These are phyloP conservation scores for Aphanocladium album DNA, from an alignment of 2,329 filamentous ascomycete genomes.

Conservation along the genomic window DNA sequence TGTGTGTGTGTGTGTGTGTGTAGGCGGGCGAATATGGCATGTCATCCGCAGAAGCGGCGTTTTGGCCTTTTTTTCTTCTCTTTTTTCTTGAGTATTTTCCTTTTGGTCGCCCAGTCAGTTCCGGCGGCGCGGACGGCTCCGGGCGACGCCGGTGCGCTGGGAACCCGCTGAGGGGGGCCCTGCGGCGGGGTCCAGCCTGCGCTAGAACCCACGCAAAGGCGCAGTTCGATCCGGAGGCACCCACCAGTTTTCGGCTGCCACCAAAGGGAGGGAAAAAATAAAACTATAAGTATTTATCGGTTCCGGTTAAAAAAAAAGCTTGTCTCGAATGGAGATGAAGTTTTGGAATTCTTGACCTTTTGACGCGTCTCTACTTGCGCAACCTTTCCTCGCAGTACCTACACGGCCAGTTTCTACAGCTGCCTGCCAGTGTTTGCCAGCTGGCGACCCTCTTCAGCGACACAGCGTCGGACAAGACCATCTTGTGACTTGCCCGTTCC, in stretches of 20 bases:
- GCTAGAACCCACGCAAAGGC: too few relatives aligned
- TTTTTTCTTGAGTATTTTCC: too few relatives aligned
- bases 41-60: too few relatives aligned
- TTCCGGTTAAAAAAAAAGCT: not conserved
- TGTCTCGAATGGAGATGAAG: not conserved
- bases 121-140: constrained; percentile 2
- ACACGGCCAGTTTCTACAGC: not conserved
- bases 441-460: not conserved
- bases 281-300: not conserved
- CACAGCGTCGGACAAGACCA: constrained; percentile 3
- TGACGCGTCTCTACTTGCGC: not conserved
- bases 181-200: too few relatives aligned
- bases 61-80: too few relatives aligned
- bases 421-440: not conserved
- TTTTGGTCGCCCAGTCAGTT: not conserved
- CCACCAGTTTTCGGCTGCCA: not conserved
- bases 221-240: not conserved
- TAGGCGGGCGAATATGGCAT: not conserved
- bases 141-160: not conserved
- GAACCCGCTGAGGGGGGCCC: too few relatives aligned
- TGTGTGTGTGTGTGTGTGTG: not conserved
- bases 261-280: not conserved
- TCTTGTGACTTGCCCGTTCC: constrained; percentile 1
- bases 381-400: not conserved
- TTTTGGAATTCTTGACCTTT: not conserved